Conservation (phyloP, 2,329 filamentous ascomycete species). For the Aureobasidium sp. region DNA sequence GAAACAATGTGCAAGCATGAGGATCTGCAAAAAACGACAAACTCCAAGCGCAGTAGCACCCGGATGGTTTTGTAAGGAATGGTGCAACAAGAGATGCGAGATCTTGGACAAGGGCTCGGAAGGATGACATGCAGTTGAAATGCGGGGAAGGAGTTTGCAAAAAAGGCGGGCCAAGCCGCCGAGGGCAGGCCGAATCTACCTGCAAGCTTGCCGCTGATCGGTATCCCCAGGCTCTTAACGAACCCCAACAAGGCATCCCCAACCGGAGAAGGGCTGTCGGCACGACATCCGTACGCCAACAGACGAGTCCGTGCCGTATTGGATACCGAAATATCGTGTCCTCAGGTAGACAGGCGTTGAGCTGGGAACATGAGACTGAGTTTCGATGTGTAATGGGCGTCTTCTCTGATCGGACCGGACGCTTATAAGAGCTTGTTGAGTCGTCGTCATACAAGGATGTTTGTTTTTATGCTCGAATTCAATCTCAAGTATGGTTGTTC, state of each 20-base stretch:
- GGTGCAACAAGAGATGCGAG: constrained; percentile 3
- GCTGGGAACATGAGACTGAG: background rate
- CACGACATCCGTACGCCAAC: background rate
- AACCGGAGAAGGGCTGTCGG: constrained; percentile 4
- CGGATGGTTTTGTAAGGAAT: background rate
- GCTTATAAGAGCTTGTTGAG: background rate
- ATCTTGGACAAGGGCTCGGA: background rate
- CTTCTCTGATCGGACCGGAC: background rate
- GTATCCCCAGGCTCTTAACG: background rate
- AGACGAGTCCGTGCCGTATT: background rate
- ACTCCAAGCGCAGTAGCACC: background rate
- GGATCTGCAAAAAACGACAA: background rate
- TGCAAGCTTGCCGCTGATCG: background rate
- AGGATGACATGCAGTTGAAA: constrained; percentile 4
- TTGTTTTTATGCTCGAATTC: background rate
- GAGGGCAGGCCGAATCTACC: constrained; percentile 7
- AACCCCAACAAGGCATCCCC: constrained; percentile 4
- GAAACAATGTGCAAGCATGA: background rate
- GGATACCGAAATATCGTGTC: background rate
- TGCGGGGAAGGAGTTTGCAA: constrained; percentile 1
- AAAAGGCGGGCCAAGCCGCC: constrained; percentile 7
- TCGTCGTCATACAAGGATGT: background rate
- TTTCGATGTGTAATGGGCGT: background rate
- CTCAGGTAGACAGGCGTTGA: background rate
- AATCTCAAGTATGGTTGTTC: background rate